These are phyloP conservation scores for Plasmodium coatneyi DNA, from an alignment of 169 alveolate genomes.

Conservation along the genomic window DNA sequence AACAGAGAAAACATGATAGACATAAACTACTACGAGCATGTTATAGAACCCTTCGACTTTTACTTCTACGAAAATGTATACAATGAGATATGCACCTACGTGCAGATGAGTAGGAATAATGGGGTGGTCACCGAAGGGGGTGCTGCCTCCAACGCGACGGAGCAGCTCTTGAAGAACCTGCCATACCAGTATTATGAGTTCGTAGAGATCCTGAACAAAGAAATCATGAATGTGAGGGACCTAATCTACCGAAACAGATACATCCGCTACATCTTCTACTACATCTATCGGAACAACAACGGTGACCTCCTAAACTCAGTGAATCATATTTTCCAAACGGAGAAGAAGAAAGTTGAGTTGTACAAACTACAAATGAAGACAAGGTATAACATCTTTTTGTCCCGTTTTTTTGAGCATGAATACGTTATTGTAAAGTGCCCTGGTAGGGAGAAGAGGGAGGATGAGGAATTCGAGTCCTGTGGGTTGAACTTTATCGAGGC, in stretches of 20 bases:
- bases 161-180: neutral
- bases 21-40: constrained; percentile 62
- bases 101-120: constrained; percentile 7
- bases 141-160: neutral
- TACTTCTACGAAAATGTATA: constrained; percentile 47
- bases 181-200: constrained; percentile 36
- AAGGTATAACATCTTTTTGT: constrained; percentile 40
- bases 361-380: constrained; percentile 44
- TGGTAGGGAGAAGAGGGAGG: neutral
- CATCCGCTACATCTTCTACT: constrained; percentile 60
- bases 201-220: constrained; percentile 37
- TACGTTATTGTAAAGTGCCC: neutral
- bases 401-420: constrained; percentile 55
- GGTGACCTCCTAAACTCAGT: constrained; percentile 4
- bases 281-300: constrained; percentile 16
- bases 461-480: neutral
- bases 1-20: constrained; percentile 25
- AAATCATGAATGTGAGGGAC: constrained; percentile 56
- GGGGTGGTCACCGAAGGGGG: neutral
- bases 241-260: constrained; percentile 59
- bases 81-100: constrained; percentile 55
- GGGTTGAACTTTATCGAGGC: constrained; percentile 26
- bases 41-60: constrained; percentile 55
- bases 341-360: constrained; percentile 31
- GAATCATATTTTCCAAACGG: constrained; percentile 6